Conservation (phyloP, 2,329 filamentous ascomycete genomes). For the Ilyonectria destructans region DNA sequence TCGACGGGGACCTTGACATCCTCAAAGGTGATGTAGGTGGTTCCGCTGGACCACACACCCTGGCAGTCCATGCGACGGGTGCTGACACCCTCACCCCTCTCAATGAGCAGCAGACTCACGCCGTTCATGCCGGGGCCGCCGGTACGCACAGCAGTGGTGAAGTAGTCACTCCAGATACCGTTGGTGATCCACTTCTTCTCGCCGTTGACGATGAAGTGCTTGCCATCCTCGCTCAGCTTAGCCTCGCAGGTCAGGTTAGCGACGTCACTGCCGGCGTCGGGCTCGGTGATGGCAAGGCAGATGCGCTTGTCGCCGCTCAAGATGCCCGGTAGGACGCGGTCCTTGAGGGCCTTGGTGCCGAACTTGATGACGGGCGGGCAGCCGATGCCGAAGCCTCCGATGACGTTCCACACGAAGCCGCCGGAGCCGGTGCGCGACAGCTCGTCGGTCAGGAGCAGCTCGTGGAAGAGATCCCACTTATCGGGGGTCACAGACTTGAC, state of each 20-base stretch:
- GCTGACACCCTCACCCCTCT: conserved; percentile 89
- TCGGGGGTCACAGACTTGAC: conserved; percentile 87
- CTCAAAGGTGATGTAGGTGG: conserved; percentile 98
- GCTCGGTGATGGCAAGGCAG: conserved; percentile 97
- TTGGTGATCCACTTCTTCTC: conserved; percentile 99
- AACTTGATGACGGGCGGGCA: conserved; percentile 94
- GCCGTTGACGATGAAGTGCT: conserved; percentile 99
- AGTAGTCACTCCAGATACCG: conserved; percentile 97
- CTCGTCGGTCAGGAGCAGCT: conserved; percentile 96
- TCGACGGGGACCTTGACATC: conserved; percentile 99
- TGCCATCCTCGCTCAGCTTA: conserved; percentile 94
- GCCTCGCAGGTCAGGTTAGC: conserved; percentile 97
- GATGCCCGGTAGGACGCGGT: conserved; percentile 91
- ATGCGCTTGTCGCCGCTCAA: conserved; percentile 96
- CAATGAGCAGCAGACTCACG: conserved; percentile 91
- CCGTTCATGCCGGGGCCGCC: conserved; percentile 93
- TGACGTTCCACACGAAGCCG: conserved; percentile 96
- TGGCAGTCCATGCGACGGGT: conserved; percentile 99
- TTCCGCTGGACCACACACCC: conserved; percentile 95
- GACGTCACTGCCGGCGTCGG: conserved; percentile 94
- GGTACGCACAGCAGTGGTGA: conserved; percentile 96
- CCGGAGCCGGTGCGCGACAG: conserved; percentile 90
- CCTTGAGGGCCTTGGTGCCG: conserved; percentile 86
- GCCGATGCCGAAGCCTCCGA: conserved; percentile 97
- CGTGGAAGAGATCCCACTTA: conserved; percentile 99